Evolutionary conservation across 2,329 filamentous ascomycete species (phyloP), one percentile per base, ranked within the genome.

Genomic region (Alternaria rosae): DNA sequence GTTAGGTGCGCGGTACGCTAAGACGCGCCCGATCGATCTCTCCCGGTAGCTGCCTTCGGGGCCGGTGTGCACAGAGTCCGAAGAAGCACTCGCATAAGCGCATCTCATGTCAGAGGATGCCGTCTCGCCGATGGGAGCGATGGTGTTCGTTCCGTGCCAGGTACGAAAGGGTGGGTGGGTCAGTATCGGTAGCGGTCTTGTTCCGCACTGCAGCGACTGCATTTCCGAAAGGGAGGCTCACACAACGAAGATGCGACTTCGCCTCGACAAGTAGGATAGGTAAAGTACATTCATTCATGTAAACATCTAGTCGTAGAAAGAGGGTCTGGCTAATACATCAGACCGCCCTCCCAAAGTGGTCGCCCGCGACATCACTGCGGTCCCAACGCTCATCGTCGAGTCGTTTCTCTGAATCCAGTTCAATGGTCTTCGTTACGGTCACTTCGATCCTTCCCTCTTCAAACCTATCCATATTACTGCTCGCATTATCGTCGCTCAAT

Each of bases 1-100:
- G 47, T 66, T 21, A 56, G 42, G 25, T 48, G 60, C 54, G 55
- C 64, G 59, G 61, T 67, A 61, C 56, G 62, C 69, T 64, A 69
- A 66, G 62, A 43, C 42, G 30, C 32, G 45, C 58, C 23, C 50
- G 62, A 59, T 56, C 47, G 54, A 43, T 51, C 45, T 35, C 17
- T 35, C 15, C 20, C 25, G 32, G 12, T 25, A 48, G 54, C 59
- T 26, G 54, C 30, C 51, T 32, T n/a, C 26, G 56, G 56, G 38
- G 41, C 48, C 56, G 56, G 56, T 53, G 35, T 45, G 28, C 41
- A 48, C 52, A 42, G 23, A 51, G 53, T 44, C 56, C 53, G 50
- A 45, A 41, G 7, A 35, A 9, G 42, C 52, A 9, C 28, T 41
- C n/a, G 23, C n/a, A 23, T 53, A 21, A 8, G 20, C 30, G 23